These are phyloP conservation scores for Parietaria judaica DNA, from an alignment of 306 rosid genomes.

Conservation along the genomic window DNA sequence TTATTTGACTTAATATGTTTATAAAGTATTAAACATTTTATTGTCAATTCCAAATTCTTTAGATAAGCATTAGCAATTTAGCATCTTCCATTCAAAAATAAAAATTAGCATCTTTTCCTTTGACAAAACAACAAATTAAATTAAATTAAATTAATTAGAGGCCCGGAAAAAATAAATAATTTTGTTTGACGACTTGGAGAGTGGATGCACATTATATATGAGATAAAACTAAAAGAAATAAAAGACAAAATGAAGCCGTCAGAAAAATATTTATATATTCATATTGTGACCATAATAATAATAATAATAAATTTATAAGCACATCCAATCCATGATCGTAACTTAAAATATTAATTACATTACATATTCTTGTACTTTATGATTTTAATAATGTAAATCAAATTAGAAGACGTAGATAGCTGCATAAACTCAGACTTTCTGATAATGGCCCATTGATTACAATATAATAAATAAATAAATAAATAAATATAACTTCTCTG, in stretches of 20 bases:
- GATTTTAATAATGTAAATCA: no score
- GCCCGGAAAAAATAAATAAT: background rate
- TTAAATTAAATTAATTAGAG: no score
- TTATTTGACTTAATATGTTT: background rate
- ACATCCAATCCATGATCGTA: no score
- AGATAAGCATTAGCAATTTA: background rate
- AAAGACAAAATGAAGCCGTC: background rate
- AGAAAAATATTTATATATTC: background rate
- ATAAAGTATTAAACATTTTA: no score
- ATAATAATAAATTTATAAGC: background rate
- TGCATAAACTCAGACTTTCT: no score
- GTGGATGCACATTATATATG: background rate
- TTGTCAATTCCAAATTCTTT: slow-evolving; percentile 3
- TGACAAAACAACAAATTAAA: background rate
- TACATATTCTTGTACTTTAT: no score
- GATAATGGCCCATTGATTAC: no score
- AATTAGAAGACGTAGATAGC: no score
- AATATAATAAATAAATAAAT: no score
- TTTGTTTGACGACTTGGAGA: background rate
- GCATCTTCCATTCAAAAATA: background rate
- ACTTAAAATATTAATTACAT: no score
- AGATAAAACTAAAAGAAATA: background rate
- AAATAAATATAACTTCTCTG: no score
- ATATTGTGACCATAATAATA: background rate
- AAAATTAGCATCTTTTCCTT: background rate